Conservation (phyloP, 2,329 filamentous ascomycete species). For the Calonectria fujianensis region DNA sequence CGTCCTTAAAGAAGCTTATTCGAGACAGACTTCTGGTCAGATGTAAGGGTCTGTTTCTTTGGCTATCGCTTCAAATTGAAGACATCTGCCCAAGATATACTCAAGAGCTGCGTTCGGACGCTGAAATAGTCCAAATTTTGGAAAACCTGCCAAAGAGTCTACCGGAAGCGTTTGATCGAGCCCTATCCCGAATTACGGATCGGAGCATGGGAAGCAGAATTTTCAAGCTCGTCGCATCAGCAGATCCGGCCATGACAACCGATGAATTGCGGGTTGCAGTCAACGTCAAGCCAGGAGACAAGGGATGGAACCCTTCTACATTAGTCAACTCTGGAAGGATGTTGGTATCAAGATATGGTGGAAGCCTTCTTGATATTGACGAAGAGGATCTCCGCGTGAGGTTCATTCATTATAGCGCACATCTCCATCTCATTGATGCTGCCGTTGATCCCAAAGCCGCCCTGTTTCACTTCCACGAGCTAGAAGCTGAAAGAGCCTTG, state of each 20-base stretch:
- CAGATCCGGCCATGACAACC: neutral
- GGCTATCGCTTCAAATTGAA: constrained; percentile 12
- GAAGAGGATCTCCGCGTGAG: constrained; percentile 2
- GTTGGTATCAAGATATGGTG: constrained; percentile 4
- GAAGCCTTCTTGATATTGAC: constrained; percentile 13
- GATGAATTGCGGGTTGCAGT: constrained; percentile 10
- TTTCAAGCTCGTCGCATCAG: constrained; percentile 13
- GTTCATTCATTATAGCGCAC: constrained; percentile 10
- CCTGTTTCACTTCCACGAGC: neutral
- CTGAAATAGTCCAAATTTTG: neutral
- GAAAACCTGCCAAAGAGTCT: neutral
- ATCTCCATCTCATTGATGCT: neutral
- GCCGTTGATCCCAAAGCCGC: neutral
- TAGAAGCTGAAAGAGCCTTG: neutral
- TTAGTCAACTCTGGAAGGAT: neutral
- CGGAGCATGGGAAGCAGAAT: neutral
- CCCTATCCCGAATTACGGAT: neutral
- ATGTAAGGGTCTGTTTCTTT: neutral
- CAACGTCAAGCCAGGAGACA: neutral
- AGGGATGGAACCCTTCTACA: neutral
- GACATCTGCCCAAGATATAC: neutral
- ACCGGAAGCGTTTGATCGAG: neutral
- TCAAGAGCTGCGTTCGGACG: neutral
- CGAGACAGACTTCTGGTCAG: neutral
- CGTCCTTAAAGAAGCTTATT: neutral